Evolutionary conservation across 352 stramenopile species (phyloP), one percentile per base, ranked within the genome.

Genomic region (Phytophthora quininea): DNA sequence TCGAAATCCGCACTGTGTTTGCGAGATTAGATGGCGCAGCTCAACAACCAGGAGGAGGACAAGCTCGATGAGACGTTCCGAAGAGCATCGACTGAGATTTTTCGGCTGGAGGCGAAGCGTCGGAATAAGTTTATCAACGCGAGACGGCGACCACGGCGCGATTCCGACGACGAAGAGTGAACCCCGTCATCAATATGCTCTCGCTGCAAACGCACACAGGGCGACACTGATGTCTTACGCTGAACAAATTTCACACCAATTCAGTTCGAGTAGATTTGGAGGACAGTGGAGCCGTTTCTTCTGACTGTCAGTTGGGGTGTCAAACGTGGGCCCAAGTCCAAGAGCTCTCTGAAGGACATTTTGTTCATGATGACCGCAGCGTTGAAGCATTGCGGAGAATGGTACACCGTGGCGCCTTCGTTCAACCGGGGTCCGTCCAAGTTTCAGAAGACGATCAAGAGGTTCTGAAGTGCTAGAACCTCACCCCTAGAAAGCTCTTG

Each of bases 331-430:
- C 47, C 48, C 10, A 55, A 64, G 31, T 40, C 4, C 35, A 42
- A 24, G 11, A 43, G 24, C 15, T 32, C 47, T 30, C 33, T 37
- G n/a, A 64, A 57, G 35, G 46, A 64, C 12, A 30, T 64, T 51
- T 19, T 56, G 35, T 57, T 56, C 24, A 45, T 64, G 57, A 32
- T 30, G 3, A 35, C 56, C 12, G 46, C 47, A 5, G 47, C 29
- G 2, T n/a, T 62, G 3, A 62, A 62, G 19, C 30, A 62, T 32
- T 62, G 55, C 33, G 30, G 32, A n/a, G 53, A 48, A n/a, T 64
- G 38, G 57, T 46, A 56, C 10, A 42, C 27, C 0, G 57, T 57
- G 0, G 46, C 37, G 4, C 8, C n/a, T 3, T 43, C 50, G 27
- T 64, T 64, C 11, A 15, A 52, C 0, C 50, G 45, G 9, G 10